Base-by-base conservation (phyloP, 257 asterid genomes). In the Lycium barbarum region DNA sequence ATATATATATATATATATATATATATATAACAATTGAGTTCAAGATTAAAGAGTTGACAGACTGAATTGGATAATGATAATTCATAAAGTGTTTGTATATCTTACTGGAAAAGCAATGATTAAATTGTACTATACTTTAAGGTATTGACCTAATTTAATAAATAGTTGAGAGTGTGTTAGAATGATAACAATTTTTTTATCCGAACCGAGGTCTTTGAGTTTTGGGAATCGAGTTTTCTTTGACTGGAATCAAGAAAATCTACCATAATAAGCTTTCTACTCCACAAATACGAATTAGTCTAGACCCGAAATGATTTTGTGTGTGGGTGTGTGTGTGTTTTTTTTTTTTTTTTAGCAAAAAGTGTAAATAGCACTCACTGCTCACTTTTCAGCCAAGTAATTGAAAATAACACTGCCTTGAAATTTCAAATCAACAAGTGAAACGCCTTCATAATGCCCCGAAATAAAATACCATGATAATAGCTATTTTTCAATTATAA, bases 181-280 rank as follows among this genome's bases (percentile, higher is more conserved):
- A 67, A 67, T 36, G 12, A 14, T 7, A 67, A 10, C 10, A 0
- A 2, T 18, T 2, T 7, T 9, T 43, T 70, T 17, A 17, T 40
- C 5, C 1, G 7, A 68, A 14, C 7, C 6, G 3, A 36, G 2
- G 0, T 68, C 0, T 3, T 3, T 0, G 0, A 70, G 2, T 13
- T 0, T 35, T 7, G 2, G 36, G 5, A 35, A 35, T 67, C 0
- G 2, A 67, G 0, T 15, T 36, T 3, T 7, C 2, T 3, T 68
- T 7, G 1, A 6, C 14, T 0, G 12, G 10, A 3, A 36, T 67
- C 4, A 14, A 1, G 0, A 4, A 6, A 35, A 35, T 13, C 47
- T 35, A 14, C 0, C n/a, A 6, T 14, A 13, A 66, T 68, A 68
- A 17, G 0, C 5, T 68, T 38, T 68, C 9, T 38, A 68, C 17